These are phyloP conservation scores for Phragmites australis DNA, from an alignment of 176 grass and related monocot species.

Conservation along the genomic window DNA sequence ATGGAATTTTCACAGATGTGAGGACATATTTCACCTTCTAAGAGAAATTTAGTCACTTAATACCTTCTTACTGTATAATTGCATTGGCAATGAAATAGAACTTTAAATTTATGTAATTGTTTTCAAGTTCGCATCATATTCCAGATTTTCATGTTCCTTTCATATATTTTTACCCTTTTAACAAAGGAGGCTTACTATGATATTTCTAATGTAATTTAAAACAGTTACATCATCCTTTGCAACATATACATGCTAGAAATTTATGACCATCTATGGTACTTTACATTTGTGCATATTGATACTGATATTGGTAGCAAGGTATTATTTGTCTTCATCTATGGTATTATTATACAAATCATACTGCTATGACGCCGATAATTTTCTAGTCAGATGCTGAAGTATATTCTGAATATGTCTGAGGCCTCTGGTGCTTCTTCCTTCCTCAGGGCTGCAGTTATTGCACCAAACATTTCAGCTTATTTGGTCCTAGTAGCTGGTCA, in stretches of 20 bases:
- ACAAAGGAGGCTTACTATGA: background rate
- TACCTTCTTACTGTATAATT: background rate
- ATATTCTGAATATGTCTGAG: background rate
- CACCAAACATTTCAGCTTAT: too few species aligned
- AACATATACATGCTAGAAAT: background rate
- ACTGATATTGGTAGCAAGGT: background rate
- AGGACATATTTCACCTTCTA: conserved; percentile 17
- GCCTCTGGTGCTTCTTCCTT: conserved; percentile 25
- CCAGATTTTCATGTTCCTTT: background rate
- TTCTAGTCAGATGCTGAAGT: background rate
- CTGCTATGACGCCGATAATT: too few species aligned
- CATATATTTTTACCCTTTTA: conserved; percentile 7
- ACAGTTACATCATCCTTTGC: background rate
- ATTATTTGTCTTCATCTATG: background rate
- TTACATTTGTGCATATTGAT: conserved; percentile 8
- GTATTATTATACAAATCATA: background rate
- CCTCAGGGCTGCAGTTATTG: conserved; percentile 52
- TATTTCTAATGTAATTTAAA: background rate
- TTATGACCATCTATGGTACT: background rate
- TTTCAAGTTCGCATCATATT: background rate
- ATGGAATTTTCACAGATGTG: conserved; percentile 74
- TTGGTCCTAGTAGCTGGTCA: too few species aligned
- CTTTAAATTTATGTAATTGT: background rate
- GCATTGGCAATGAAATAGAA: background rate
- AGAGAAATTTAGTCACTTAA: background rate